Conservation (phyloP, 768 basidiomycete species). For the Thelephora aurantiotincta region DNA sequence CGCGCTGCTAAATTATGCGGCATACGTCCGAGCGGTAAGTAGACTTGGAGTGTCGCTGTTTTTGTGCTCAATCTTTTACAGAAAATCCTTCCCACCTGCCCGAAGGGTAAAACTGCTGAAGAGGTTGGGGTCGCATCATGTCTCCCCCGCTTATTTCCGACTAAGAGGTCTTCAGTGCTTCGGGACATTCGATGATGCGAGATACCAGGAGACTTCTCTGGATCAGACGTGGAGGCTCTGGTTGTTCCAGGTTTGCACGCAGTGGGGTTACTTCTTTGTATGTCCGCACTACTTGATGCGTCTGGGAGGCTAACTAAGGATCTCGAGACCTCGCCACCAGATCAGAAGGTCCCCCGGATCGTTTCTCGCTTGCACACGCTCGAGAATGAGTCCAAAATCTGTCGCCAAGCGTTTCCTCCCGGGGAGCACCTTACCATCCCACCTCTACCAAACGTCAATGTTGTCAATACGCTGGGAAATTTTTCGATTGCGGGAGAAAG, state of each 20-base stretch:
- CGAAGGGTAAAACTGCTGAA: constrained; percentile 31
- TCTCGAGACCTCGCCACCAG: constrained; percentile 56
- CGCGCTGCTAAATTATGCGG: constrained; percentile 57
- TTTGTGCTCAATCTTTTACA: constrained; percentile 12
- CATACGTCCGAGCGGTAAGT: constrained; percentile 57
- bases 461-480: constrained; percentile 75
- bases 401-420: constrained; percentile 63
- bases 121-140: constrained; percentile 22
- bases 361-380: constrained; percentile 66
- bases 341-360: constrained; percentile 51
- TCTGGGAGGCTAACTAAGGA: not conserved
- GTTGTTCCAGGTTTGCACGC: constrained; percentile 85
- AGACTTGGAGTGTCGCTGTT: not conserved
- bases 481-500: constrained; percentile 70
- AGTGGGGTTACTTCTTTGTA: constrained; percentile 92
- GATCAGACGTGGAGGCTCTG: constrained; percentile 76
- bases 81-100: constrained; percentile 46
- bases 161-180: constrained; percentile 47
- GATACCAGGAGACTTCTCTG: constrained; percentile 47
- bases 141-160: not conserved
- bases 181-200: constrained; percentile 59
- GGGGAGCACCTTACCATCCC: constrained; percentile 69
- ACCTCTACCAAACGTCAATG: constrained; percentile 58
- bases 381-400: constrained; percentile 58
- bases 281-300: constrained; percentile 7